Evolutionary conservation across 148 eudicot species (phyloP).

Genomic region (Heliosperma pusillum): DNA sequence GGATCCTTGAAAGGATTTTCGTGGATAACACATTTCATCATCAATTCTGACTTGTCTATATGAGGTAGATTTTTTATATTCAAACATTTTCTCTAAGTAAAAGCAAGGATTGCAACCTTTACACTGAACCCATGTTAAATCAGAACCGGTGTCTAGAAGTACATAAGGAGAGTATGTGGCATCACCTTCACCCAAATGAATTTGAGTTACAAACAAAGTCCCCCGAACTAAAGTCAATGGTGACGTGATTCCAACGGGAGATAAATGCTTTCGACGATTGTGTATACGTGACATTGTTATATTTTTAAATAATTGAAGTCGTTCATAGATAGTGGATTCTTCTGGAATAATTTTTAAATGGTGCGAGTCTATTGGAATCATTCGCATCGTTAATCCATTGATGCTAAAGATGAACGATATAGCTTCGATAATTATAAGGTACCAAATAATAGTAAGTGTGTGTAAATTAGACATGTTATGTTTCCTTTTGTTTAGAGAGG

Average conservation of each 20-base stretch:
- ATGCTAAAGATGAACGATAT: background rate
- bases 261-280: background rate
- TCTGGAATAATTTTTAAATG: slow-evolving; percentile 13
- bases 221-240: background rate
- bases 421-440: background rate
- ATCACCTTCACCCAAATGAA: background rate
- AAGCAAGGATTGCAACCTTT: slow-evolving; percentile 18
- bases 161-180: background rate
- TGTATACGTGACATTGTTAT: slow-evolving; percentile 6
- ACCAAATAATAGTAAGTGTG: background rate
- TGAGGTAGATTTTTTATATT: background rate
- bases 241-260: too few relatives aligned
- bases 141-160: slow-evolving; percentile 11
- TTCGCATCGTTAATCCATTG: slow-evolving; percentile 8
- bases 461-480: too few relatives aligned
- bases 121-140: slow-evolving; percentile 27
- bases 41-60: background rate
- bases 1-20: background rate
- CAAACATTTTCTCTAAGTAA: background rate
- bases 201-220: background rate
- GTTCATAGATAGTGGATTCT: background rate
- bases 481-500: too few relatives aligned
- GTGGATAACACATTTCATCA: slow-evolving; percentile 7
- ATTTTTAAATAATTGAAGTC: slow-evolving; percentile 2
- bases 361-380: slow-evolving; percentile 23